Conservation (phyloP, 345 rosid genomes). For the Lumnitzera racemosa region DNA sequence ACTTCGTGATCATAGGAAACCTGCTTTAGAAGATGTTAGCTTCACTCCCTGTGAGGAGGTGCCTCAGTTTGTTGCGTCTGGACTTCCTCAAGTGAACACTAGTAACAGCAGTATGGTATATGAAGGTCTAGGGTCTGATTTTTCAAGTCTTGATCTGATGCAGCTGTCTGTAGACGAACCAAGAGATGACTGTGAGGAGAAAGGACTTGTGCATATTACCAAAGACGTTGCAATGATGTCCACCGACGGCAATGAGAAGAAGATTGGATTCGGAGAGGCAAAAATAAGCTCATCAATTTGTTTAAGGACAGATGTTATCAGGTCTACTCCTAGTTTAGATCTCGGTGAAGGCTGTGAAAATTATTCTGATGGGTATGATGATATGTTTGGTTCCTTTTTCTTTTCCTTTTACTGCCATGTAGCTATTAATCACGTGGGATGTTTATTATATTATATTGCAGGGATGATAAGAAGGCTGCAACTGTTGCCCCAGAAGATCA, state of each 20-base stretch:
- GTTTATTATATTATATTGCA: constrained; percentile 26
- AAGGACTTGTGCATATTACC: constrained; percentile 21
- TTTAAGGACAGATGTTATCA: constrained; percentile 17
- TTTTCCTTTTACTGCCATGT: background rate
- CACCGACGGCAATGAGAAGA: constrained; percentile 33
- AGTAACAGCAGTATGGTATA: constrained; percentile 20
- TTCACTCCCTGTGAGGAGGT: constrained; percentile 21
- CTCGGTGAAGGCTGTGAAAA: constrained; percentile 18
- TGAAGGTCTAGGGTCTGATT: constrained; percentile 32
- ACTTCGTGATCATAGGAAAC: constrained; percentile 50
- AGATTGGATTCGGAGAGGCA: constrained; percentile 43
- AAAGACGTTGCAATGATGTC: constrained; percentile 22
- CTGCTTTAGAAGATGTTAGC: constrained; percentile 31
- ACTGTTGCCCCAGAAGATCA: constrained; percentile 19
- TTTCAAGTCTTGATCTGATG: constrained; percentile 26
- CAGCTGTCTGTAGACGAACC: constrained; percentile 21
- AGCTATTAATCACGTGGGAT: background rate
- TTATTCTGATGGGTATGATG: constrained; percentile 31
- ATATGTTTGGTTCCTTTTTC: background rate
- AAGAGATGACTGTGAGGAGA: constrained; percentile 22
- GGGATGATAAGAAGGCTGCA: constrained; percentile 30
- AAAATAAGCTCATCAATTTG: constrained; percentile 36
- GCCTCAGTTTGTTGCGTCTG: constrained; percentile 21
- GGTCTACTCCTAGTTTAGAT: constrained; percentile 8
- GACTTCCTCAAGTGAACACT: constrained; percentile 22